These are phyloP conservation scores for Penicillium sp. DNA, from an alignment of 2,329 filamentous ascomycete species.

Conservation along the genomic window DNA sequence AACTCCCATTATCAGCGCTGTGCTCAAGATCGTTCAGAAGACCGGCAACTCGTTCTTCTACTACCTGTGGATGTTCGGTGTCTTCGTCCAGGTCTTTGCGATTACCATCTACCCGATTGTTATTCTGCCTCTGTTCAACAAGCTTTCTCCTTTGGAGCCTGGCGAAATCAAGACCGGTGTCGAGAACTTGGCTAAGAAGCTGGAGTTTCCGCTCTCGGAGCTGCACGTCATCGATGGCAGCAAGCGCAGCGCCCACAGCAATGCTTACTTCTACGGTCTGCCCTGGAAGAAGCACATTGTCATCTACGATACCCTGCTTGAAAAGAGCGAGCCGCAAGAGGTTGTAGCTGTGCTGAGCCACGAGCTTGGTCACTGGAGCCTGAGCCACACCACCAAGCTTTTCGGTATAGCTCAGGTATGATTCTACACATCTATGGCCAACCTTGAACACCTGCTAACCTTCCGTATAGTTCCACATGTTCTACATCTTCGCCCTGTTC, in stretches of 20 bases:
- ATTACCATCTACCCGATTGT: conserved; percentile 95
- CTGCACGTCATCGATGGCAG: conserved; percentile 93
- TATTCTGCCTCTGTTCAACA: conserved; percentile 96
- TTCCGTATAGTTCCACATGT: conserved; percentile 70
- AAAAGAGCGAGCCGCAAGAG: conserved; percentile 88
- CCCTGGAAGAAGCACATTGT: conserved; percentile 99
- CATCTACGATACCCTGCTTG: conserved; percentile 95
- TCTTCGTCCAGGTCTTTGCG: conserved; percentile 85
- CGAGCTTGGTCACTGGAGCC: conserved; percentile 94
- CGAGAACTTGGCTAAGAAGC: conserved; percentile 74
- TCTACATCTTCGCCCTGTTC: conserved; percentile 96
- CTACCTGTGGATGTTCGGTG: conserved; percentile 92
- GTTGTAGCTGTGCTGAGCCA: conserved; percentile 93
- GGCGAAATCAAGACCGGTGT: conserved; percentile 85
- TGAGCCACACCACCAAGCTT: conserved; percentile 89
- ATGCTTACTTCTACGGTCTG: conserved; percentile 93
- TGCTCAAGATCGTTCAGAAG: conserved; percentile 90
- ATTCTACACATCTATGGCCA: not conserved
- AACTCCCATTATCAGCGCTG: conserved; percentile 83
- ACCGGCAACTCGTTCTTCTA: conserved; percentile 96
- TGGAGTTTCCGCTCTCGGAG: conserved; percentile 89
- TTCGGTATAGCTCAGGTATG: conserved; percentile 80
- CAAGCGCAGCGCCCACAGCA: conserved; percentile 83
- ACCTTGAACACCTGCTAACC: not conserved
- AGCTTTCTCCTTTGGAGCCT: conserved; percentile 85